Base-by-base conservation (phyloP, 2,329 filamentous ascomycete genomes). In the Colletotrichum siamense region DNA sequence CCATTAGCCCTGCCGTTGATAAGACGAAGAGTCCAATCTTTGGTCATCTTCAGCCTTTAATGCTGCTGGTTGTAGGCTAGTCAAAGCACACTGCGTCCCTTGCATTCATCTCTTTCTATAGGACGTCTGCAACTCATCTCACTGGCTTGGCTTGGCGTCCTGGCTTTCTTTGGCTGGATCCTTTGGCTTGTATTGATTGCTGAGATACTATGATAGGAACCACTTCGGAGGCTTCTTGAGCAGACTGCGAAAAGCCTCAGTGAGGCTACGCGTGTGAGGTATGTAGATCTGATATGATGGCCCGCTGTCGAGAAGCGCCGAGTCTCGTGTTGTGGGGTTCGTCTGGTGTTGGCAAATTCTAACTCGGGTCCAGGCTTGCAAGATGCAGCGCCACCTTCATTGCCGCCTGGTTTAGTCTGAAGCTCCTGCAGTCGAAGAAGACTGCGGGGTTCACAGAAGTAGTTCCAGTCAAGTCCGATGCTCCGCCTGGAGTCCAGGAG, bases 311-410 rank as follows among this genome's bases (percentile, higher is more conserved):
- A 34, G 18, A 34, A 44, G 49, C 30, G 30, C 62, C 44, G 62
- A n/a, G 65, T 66, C 57, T 44, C 15, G 36, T 22, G 28, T 28
- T 28, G 34, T 15, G n/a, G n/a, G 44, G 18, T 67, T 36, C 61
- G n/a, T 44, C 39, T 28, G 26, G 28, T 36, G n/a, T 55, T 18
- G 9, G 22, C 15, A 22, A 22, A 26, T 67, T 44, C 79, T 82
- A 79, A 82, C 73, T 24, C 30, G 24, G 24, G 26, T 70, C 61
- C 71, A 93, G 91, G 77, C 82, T 93, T 57, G 85, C 90, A 69
- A 87, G 88, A 85, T 92, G 88, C 87, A 79, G 92, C 6, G 88
- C 91, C 32, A 86, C 89, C 1, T 93, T 93, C 80, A 84, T 91
- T 39, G 88, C 91, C 8, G 90, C 87, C 39, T 93, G 90, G 88